Evolutionary conservation across 1,284 basidiomycete genomes (phyloP), one percentile per base, ranked within the genome.

Genomic region (Lignosus rhinocerotis): DNA sequence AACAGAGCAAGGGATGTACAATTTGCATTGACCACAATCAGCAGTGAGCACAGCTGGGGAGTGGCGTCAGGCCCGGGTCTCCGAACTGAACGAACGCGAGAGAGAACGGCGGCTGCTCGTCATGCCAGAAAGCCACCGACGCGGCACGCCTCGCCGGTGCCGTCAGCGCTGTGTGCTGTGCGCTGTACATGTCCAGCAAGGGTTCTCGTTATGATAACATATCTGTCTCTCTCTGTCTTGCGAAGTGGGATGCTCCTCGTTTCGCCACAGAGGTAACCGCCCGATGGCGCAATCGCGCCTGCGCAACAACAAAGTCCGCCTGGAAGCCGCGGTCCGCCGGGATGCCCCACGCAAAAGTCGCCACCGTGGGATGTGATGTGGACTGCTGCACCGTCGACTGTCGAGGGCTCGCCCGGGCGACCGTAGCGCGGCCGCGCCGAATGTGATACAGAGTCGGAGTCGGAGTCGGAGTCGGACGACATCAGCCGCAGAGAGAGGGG

Each of bases 101-200:
- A 25, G 25, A 25, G 25, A 25, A 25, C 25, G 25, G 25, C 25
- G 25, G 25, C 25, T 25, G 25, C 25, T 25, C 25, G 25, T 25
- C 25, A 25, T 25, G 25, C 25, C 25, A 25, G 56, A 56, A 58
- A 63, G 48, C n/a, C 56, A 57, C 61, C 58, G 58, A 59, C 39
- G 25, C 51, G 42, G 51, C 53, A 52, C 61, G 53, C 51, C 50
- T 57, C 46, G 46, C 41, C 30, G 41, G 51, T 63, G 61, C 61
- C 61, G 61, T 60, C 58, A 60, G 53, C 39, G 36, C 53, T 57
- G 55, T 55, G 49, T 45, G 34, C 54, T 53, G 56, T n/a, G n/a
- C n/a, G n/a, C n/a, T n/a, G n/a, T n/a, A n/a, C n/a, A n/a, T n/a
- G n/a, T 56, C 56, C 54, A 39, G 45, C 44, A 53, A 30, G 41